Conservation (phyloP, 345 rosid genomes). For the Corchorus olitorius region DNA sequence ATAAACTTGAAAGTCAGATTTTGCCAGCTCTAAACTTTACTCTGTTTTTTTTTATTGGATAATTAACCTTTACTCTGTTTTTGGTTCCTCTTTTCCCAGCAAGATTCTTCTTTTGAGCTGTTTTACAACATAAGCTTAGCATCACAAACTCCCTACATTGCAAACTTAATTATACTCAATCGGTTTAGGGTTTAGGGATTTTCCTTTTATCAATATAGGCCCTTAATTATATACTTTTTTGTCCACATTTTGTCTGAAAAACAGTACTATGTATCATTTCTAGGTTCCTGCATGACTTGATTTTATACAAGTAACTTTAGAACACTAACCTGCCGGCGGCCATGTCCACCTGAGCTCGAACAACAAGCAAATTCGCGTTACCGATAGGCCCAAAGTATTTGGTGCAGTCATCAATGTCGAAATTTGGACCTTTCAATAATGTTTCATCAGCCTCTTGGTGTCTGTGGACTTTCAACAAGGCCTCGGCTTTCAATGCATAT, state of each 20-base stretch:
- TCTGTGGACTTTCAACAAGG: conserved; percentile 63
- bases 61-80: background rate
- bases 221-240: background rate
- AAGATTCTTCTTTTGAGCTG: conserved; percentile 44
- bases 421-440: conserved; percentile 57
- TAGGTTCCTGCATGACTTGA: background rate
- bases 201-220: background rate
- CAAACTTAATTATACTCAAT: background rate
- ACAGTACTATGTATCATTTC: no score
- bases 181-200: no score
- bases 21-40: conserved; percentile 2
- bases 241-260: background rate
- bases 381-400: conserved; percentile 74
- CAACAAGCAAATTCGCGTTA: conserved; percentile 64
- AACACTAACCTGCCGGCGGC: conserved; percentile 79
- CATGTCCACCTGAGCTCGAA: conserved; percentile 81
- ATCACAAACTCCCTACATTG: conserved; percentile 14
- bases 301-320: background rate
- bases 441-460: conserved; percentile 81
- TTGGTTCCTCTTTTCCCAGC: conserved; percentile 25
- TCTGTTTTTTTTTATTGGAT: no score
- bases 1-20: background rate
- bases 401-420: conserved; percentile 61
- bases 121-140: conserved; percentile 19
- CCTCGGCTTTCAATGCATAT: conserved; percentile 91